phyloP scores from a whole-genome alignment of 495 filamentous ascomycete genomes.

The Darksidea phi region DNA sequence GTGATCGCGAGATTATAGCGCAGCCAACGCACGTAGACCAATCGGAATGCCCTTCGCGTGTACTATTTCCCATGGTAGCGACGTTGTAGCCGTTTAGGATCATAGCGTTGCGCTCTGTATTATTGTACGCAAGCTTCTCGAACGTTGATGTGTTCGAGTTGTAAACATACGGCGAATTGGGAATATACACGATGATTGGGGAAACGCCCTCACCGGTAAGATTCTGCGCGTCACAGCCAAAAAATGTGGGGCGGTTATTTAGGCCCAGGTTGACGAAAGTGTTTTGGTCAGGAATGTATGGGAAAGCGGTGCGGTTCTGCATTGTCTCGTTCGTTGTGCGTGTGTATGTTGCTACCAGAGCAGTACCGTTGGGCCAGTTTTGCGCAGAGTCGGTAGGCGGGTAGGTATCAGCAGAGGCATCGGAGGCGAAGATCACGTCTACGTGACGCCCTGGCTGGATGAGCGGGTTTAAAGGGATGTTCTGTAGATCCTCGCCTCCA shows the following conservation, averaged over 20 bases:
- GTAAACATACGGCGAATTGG: conserved; percentile 76
- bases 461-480: conserved; percentile 80
- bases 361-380: conserved; percentile 83
- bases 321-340: conserved; percentile 62
- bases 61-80: conserved; percentile 78
- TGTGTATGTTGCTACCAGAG: conserved; percentile 78
- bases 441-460: conserved; percentile 76
- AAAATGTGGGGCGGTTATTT: conserved; percentile 86
- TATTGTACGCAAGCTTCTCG: conserved; percentile 55
- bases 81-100: conserved; percentile 82
- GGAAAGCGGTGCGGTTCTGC: conserved; percentile 81
- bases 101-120: conserved; percentile 66
- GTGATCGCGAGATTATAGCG: conserved; percentile 75
- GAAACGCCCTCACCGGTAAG: conserved; percentile 50
- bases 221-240: conserved; percentile 80
- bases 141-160: conserved; percentile 75
- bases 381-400: conserved; percentile 7
- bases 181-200: conserved; percentile 85
- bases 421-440: conserved; percentile 90
- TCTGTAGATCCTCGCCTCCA: conserved; percentile 83
- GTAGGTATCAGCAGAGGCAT: conserved; percentile 76
- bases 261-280: conserved; percentile 86
- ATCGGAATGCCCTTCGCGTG: conserved; percentile 53
- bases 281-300: conserved; percentile 73
- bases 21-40: conserved; percentile 86